Evolutionary conservation across 2,329 filamentous ascomycete species (phyloP).

Genomic region (Fusarium nodosum): DNA sequence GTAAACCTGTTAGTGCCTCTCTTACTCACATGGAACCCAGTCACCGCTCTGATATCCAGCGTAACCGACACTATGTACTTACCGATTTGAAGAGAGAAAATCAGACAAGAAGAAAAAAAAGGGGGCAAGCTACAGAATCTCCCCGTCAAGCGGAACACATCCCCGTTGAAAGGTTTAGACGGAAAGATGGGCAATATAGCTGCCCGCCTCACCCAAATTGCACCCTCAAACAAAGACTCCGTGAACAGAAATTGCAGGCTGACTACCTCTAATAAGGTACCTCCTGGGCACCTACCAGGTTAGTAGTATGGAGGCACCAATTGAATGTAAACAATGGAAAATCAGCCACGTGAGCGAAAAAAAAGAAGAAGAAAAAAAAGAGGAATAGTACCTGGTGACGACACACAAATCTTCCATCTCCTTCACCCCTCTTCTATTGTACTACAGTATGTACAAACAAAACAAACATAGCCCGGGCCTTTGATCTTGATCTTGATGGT

Average conservation of each 20-base stretch:
- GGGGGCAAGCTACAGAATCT: slow-evolving; percentile 20
- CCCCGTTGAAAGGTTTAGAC: slow-evolving; percentile 33
- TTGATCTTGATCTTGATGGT: slow-evolving; percentile 16
- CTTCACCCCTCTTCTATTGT: slow-evolving; percentile 44
- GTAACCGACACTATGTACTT: slow-evolving; percentile 24
- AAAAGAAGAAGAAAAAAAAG: slow-evolving; percentile 13
- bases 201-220: slow-evolving; percentile 34
- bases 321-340: slow-evolving; percentile 22
- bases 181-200: slow-evolving; percentile 20
- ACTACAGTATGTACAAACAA: slow-evolving; percentile 28
- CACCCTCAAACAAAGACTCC: slow-evolving; percentile 6
- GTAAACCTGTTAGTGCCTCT: slow-evolving; percentile 27
- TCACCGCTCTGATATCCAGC: slow-evolving; percentile 41
- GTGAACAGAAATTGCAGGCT: slow-evolving; percentile 22
- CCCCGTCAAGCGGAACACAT: slow-evolving; percentile 26
- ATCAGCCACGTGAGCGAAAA: slow-evolving; percentile 40
- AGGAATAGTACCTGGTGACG: slow-evolving; percentile 23
- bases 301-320: not conserved
- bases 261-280: not conserved
- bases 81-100: slow-evolving; percentile 3
- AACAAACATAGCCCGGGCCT: slow-evolving; percentile 11
- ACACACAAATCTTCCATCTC: slow-evolving; percentile 37
- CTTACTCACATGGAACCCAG: slow-evolving; percentile 30
- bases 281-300: not conserved
- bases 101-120: slow-evolving; percentile 13